Evolutionary conservation across 192 early-diverging fungal species (phyloP).

Genomic region (Entomortierella lignicola): DNA sequence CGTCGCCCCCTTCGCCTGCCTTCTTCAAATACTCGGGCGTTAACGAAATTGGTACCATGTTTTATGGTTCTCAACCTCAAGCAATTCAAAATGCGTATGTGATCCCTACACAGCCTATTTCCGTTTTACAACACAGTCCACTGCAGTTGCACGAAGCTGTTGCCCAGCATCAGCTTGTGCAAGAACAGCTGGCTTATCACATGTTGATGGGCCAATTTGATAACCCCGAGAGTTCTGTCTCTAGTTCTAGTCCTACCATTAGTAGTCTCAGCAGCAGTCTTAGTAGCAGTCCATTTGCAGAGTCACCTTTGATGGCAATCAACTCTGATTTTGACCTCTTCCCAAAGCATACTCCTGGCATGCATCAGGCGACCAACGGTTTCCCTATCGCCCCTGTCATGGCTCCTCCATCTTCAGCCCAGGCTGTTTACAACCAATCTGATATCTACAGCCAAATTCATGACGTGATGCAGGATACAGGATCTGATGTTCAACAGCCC

Average conservation of each 20-base stretch:
- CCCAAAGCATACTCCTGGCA: constrained; percentile 12
- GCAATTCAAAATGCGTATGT: constrained; percentile 48
- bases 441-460: constrained; percentile 25
- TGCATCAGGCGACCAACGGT: not conserved
- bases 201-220: constrained; percentile 47
- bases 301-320: constrained; percentile 36
- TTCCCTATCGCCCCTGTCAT: constrained; percentile 25
- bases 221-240: constrained; percentile 50
- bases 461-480: constrained; percentile 26
- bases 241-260: constrained; percentile 39
- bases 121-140: constrained; percentile 13
- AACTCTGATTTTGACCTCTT: constrained; percentile 43
- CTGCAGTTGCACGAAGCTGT: constrained; percentile 1
- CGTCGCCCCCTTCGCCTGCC: constrained; percentile 31
- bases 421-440: constrained; percentile 5
- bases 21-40: constrained; percentile 31
- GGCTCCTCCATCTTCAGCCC: constrained; percentile 21
- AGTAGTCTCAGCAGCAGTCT: constrained; percentile 44
- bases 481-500: constrained; percentile 9
- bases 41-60: constrained; percentile 33
- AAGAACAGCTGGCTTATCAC: constrained; percentile 38
- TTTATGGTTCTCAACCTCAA: constrained; percentile 22
- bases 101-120: constrained; percentile 12
- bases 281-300: constrained; percentile 32
- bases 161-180: constrained; percentile 3